These are phyloP conservation scores for Trichoderma sp. DNA, from an alignment of 2,329 filamentous ascomycete species.

Conservation along the genomic window DNA sequence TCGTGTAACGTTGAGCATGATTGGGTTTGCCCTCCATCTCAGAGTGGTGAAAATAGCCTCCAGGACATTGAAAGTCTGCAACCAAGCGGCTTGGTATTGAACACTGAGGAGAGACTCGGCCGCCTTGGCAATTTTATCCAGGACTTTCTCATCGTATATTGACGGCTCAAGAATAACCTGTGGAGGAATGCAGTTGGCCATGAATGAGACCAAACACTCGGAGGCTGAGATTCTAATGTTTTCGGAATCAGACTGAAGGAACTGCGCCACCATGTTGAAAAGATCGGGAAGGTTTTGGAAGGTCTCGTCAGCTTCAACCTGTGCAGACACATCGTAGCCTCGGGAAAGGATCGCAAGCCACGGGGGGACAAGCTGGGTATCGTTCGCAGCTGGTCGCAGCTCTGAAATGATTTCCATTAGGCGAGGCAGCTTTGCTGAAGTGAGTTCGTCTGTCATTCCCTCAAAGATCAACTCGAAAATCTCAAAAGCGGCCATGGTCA, in stretches of 20 bases:
- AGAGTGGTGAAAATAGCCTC: slow-evolving; percentile 83
- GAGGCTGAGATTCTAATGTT: slow-evolving; percentile 94
- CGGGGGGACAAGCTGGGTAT: slow-evolving; percentile 89
- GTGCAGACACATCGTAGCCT: slow-evolving; percentile 89
- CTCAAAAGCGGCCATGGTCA: slow-evolving; percentile 94
- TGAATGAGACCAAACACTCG: slow-evolving; percentile 89
- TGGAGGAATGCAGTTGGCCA: slow-evolving; percentile 83
- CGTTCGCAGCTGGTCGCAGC: slow-evolving; percentile 85
- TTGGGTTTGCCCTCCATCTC: slow-evolving; percentile 79
- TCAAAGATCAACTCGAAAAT: slow-evolving; percentile 97
- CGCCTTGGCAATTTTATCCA: slow-evolving; percentile 75
- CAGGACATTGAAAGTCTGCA: slow-evolving; percentile 88
- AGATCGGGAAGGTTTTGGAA: slow-evolving; percentile 86
- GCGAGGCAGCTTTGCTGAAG: slow-evolving; percentile 83
- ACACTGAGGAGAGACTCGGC: slow-evolving; percentile 77
- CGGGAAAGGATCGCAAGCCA: slow-evolving; percentile 96
- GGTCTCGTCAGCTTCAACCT: slow-evolving; percentile 84
- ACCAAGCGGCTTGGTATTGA: slow-evolving; percentile 91
- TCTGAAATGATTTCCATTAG: slow-evolving; percentile 90
- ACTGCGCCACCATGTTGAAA: slow-evolving; percentile 75
- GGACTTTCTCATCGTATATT: slow-evolving; percentile 84
- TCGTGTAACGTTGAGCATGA: slow-evolving; percentile 71
- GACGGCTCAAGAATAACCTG: slow-evolving; percentile 84
- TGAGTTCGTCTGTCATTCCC: slow-evolving; percentile 82
- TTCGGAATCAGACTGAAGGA: slow-evolving; percentile 81